These are phyloP conservation scores for Serendipita vermifera DNA, from an alignment of 768 basidiomycete species.

Conservation along the genomic window DNA sequence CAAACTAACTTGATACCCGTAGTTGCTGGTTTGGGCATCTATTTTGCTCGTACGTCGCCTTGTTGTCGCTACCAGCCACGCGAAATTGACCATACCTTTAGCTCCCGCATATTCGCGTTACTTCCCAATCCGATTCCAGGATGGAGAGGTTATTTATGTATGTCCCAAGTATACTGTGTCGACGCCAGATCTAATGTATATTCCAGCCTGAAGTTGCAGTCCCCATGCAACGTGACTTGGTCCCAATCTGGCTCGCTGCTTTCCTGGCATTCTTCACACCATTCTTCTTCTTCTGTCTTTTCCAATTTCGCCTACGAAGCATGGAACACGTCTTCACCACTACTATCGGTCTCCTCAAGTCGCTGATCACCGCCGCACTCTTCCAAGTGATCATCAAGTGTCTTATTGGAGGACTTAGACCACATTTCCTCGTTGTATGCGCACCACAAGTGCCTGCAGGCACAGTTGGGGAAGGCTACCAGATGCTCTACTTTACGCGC, in stretches of 20 bases:
- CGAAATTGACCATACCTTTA: conserved; percentile 16
- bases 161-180: background rate
- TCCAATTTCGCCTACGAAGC: conserved; percentile 38
- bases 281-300: conserved; percentile 42
- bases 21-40: conserved; percentile 36
- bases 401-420: conserved; percentile 38
- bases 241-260: conserved; percentile 42
- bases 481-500: conserved; percentile 2
- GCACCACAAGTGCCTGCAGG: conserved; percentile 28
- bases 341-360: conserved; percentile 41
- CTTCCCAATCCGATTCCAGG: conserved; percentile 33
- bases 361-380: conserved; percentile 22
- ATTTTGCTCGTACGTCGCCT: conserved; percentile 32
- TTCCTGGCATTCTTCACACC: conserved; percentile 42
- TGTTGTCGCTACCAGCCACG: background rate
- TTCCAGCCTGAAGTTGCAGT: conserved; percentile 43
- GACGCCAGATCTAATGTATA: conserved; percentile 18
- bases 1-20: background rate
- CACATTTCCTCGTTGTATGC: conserved; percentile 43
- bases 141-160: conserved; percentile 24
- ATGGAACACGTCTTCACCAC: conserved; percentile 36
- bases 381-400: conserved; percentile 42
- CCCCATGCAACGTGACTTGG: conserved; percentile 37
- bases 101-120: conserved; percentile 33
- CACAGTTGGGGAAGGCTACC: background rate